Evolutionary conservation across 1,284 basidiomycete species (phyloP).

Genomic region (Ceratobasidium sp.): DNA sequence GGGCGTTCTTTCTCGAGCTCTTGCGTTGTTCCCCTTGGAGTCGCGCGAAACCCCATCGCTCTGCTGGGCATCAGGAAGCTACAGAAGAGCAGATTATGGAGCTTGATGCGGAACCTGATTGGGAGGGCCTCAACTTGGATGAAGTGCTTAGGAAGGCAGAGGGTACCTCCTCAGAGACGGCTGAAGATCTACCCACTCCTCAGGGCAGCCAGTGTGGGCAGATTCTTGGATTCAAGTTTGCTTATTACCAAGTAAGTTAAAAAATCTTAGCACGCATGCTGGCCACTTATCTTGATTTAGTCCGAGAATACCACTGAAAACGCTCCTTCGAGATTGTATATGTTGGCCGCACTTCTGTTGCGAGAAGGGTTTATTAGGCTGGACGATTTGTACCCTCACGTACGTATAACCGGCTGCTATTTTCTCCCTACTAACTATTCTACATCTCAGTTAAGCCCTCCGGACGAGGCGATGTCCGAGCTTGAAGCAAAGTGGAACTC

Average conservation of each 20-base stretch:
- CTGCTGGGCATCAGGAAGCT: constrained; percentile 50
- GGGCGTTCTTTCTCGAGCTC: constrained; percentile 91
- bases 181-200: constrained; percentile 23
- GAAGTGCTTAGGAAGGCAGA: constrained; percentile 70
- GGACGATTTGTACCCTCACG: constrained; percentile 88
- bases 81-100: constrained; percentile 56
- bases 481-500: constrained; percentile 72
- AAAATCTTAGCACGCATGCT: constrained; percentile 33
- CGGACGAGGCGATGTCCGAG: constrained; percentile 77
- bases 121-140: constrained; percentile 67
- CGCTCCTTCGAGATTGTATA: constrained; percentile 78
- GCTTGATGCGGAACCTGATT: constrained; percentile 54
- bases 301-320: constrained; percentile 63
- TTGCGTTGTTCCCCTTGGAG: constrained; percentile 87
- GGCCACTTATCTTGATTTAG: constrained; percentile 52
- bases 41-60: constrained; percentile 45
- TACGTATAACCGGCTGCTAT: constrained; percentile 53
- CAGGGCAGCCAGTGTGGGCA: constrained; percentile 63
- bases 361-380: constrained; percentile 87
- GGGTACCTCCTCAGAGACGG: constrained; percentile 15
- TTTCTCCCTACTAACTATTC: constrained; percentile 47
- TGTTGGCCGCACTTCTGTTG: constrained; percentile 88
- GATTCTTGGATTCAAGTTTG: constrained; percentile 96
- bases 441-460: constrained; percentile 70
- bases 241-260: constrained; percentile 80